These are phyloP conservation scores for Tremellales sp. DNA, from an alignment of 1,284 basidiomycete species.

Conservation along the genomic window DNA sequence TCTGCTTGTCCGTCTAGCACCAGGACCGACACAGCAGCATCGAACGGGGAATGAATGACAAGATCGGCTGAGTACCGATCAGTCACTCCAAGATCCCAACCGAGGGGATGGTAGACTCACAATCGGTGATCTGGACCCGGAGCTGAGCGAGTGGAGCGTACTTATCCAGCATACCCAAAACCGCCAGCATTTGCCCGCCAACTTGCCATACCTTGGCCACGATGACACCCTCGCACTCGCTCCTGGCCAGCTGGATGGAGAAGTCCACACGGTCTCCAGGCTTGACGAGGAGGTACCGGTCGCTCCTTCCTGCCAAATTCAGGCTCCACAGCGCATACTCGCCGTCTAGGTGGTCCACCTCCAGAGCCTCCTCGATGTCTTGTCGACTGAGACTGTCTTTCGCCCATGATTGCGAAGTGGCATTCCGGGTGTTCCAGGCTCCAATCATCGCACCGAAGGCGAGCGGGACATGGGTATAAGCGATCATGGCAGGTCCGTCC, in stretches of 20 bases:
- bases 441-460: conserved; percentile 17
- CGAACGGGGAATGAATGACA: conserved; percentile 1
- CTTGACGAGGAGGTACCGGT: background rate
- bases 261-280: conserved; percentile 1
- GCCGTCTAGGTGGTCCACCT: background rate
- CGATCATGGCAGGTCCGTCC: conserved; percentile 22
- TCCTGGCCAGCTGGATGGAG: conserved; percentile 7
- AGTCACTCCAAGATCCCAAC: background rate
- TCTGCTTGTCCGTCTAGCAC: background rate
- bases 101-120: background rate
- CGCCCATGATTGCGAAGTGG: conserved; percentile 4
- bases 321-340: conserved; percentile 7
- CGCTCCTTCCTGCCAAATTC: background rate
- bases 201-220: conserved; percentile 14
- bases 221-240: conserved; percentile 14
- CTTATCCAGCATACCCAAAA: conserved; percentile 29
- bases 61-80: background rate
- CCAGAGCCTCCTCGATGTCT: conserved; percentile 18
- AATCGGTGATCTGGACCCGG: background rate
- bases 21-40: background rate
- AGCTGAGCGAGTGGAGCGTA: conserved; percentile 15
- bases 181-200: conserved; percentile 9
- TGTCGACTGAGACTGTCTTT: conserved; percentile 9
- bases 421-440: conserved; percentile 22
- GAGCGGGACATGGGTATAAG: conserved; percentile 2